These are phyloP conservation scores for Elymus sibiricus DNA, from an alignment of 176 grass and related monocot species.

Conservation along the genomic window DNA sequence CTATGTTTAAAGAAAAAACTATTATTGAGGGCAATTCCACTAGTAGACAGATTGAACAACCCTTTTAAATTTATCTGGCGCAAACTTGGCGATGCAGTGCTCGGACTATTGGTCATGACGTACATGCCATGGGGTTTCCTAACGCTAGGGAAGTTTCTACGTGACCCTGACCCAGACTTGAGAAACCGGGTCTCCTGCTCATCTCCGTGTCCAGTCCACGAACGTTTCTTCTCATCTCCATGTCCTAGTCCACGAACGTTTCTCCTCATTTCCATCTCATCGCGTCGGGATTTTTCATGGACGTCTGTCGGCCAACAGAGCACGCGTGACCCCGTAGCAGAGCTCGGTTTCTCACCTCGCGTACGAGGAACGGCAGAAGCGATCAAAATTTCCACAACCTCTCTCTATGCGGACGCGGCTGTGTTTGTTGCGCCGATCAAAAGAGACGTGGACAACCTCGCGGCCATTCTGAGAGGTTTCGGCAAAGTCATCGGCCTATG, in stretches of 20 bases:
- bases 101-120: too few species aligned
- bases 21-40: too few species aligned
- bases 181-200: not conserved
- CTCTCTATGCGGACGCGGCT: too few species aligned
- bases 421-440: too few species aligned
- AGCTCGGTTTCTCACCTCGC: not conserved
- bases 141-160: not conserved
- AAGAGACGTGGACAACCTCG: too few species aligned
- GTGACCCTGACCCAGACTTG: not conserved
- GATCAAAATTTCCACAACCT: not conserved
- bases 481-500: too few species aligned
- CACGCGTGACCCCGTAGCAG: not conserved
- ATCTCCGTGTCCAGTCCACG: not conserved
- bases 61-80: too few species aligned
- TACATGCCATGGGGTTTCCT: too few species aligned
- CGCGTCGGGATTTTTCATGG: not conserved
- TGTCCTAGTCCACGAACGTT: not conserved
- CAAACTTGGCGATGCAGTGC: too few species aligned
- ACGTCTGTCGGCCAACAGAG: not conserved
- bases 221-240: not conserved
- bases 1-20: too few species aligned
- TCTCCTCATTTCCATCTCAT: not conserved
- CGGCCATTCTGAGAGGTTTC: too few species aligned
- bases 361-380: not conserved
- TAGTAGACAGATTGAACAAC: too few species aligned